Percentiles rank a stretch among this genome's conserved stretches.
Evolutionary conservation across 345 rosid genomes (phyloP).

Genomic region (Arabis alpina): DNA sequence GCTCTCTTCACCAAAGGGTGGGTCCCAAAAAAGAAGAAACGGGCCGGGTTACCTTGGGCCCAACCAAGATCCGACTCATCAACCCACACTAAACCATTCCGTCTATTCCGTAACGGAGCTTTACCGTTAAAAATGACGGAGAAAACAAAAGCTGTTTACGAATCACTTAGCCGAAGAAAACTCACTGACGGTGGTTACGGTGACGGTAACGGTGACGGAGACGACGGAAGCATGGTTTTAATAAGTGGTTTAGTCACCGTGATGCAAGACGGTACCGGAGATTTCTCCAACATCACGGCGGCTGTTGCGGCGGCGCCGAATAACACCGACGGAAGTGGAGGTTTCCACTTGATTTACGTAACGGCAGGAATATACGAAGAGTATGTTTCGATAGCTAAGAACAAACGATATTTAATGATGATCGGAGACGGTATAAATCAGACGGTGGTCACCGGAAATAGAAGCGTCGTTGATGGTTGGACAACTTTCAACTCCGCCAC

Average conservation of each 20-base stretch:
- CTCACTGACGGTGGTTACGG: slow-evolving; percentile 30
- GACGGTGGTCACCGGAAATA: slow-evolving; percentile 84
- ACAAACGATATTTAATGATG: slow-evolving; percentile 79
- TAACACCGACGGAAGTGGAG: slow-evolving; percentile 54
- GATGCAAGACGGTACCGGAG: slow-evolving; percentile 65
- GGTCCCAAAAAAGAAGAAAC: slow-evolving; percentile 63
- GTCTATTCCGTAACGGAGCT: slow-evolving; percentile 48
- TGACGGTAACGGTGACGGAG: slow-evolving; percentile 27
- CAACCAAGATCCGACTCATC: slow-evolving; percentile 38
- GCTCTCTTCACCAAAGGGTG: slow-evolving; percentile 78
- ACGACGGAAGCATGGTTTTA: slow-evolving; percentile 48
- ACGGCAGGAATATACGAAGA: slow-evolving; percentile 84
- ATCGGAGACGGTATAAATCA: slow-evolving; percentile 86
- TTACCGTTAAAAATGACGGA: slow-evolving; percentile 66
- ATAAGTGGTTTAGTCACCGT: slow-evolving; percentile 71
- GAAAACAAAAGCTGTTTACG: slow-evolving; percentile 52
- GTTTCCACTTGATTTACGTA: slow-evolving; percentile 76
- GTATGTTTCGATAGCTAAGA: slow-evolving; percentile 68
- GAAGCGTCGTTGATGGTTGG: slow-evolving; percentile 87
- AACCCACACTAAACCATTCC: slow-evolving; percentile 29
- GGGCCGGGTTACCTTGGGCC: slow-evolving; percentile 44
- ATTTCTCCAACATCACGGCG: slow-evolving; percentile 65
- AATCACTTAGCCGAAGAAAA: slow-evolving; percentile 44
- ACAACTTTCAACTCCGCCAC: slow-evolving; percentile 93
- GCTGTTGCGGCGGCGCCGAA: slow-evolving; percentile 80